These are phyloP conservation scores for Colletotrichum orchidophilum DNA, from an alignment of 2,329 filamentous ascomycete species.

Conservation along the genomic window DNA sequence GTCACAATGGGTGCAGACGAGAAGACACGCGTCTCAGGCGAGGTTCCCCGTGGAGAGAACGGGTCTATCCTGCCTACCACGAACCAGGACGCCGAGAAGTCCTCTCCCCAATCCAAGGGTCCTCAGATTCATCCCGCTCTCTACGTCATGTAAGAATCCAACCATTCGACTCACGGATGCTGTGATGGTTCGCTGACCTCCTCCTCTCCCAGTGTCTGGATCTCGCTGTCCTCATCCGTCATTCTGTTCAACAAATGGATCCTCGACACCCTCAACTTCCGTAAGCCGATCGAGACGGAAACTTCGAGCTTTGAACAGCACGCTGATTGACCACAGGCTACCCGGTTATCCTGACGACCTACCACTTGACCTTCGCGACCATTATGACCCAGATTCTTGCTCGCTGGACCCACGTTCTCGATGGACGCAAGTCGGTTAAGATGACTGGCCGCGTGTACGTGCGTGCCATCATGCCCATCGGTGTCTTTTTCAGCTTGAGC, in stretches of 20 bases:
- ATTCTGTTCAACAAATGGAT: constrained; percentile 99
- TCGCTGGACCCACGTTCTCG: constrained; percentile 86
- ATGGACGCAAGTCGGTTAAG: constrained; percentile 94
- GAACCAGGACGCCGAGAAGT: constrained; percentile 80
- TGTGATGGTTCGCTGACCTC: constrained; percentile 11
- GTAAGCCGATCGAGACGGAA: constrained; percentile 43
- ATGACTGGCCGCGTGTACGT: constrained; percentile 96
- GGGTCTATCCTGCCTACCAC: constrained; percentile 79
- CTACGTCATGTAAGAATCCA: constrained; percentile 75
- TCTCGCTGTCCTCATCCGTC: constrained; percentile 88
- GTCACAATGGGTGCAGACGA: constrained; percentile 62
- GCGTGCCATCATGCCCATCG: constrained; percentile 92
- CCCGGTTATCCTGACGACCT: constrained; percentile 89
- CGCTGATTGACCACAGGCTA: constrained; percentile 67
- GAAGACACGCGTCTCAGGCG: constrained; percentile 85
- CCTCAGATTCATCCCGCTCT: constrained; percentile 79
- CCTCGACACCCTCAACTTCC: constrained; percentile 84
- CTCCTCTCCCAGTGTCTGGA: constrained; percentile 80
- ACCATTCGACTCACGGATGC: not conserved
- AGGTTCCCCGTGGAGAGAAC: constrained; percentile 69
- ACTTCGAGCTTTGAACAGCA: not conserved
- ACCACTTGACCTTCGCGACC: constrained; percentile 93
- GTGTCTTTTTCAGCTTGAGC: constrained; percentile 93
- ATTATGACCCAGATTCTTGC: constrained; percentile 94
- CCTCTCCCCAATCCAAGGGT: constrained; percentile 64